A percentile compares a stretch with the other conserved stretches of the same genome.
These are phyloP conservation scores for Cercophora scortea DNA, from an alignment of 495 filamentous ascomycete species.

Conservation along the genomic window DNA sequence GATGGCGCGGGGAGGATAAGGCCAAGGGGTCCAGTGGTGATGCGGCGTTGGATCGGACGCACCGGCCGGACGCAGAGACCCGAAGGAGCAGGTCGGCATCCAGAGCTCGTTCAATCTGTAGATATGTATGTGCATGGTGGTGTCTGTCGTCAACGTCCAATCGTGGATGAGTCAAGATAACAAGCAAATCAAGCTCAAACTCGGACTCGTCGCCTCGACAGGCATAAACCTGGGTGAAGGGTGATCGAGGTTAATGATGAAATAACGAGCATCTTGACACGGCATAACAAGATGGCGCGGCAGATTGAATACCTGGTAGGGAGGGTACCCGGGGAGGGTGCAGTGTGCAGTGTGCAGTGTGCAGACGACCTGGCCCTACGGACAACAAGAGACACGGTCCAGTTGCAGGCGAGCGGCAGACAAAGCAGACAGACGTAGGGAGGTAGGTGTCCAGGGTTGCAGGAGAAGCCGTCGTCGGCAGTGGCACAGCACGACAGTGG, in stretches of 20 bases:
- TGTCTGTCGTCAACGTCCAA: not conserved
- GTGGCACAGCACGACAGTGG: not conserved
- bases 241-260: conserved; percentile 8
- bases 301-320: conserved; percentile 6
- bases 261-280: conserved; percentile 12
- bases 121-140: not conserved
- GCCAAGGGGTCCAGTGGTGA: no score
- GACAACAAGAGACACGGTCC: not conserved
- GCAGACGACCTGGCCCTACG: not conserved
- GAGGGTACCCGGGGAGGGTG: not conserved
- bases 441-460: not conserved
- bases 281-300: conserved; percentile 14
- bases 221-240: conserved; percentile 1
- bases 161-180: not conserved
- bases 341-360: not conserved
- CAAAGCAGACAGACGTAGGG: not conserved
- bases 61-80: no score
- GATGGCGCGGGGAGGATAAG: no score
- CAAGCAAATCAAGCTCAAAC: not conserved
- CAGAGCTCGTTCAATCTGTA: no score
- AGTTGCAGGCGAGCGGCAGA: not conserved
- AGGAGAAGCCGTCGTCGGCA: not conserved
- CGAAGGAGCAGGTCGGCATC: no score
- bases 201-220: not conserved
- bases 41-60: no score